Evolutionary conservation across 2,329 filamentous ascomycete species (phyloP), one percentile per base, ranked within the genome.

Genomic region (Aureobasidium subglaciale): DNA sequence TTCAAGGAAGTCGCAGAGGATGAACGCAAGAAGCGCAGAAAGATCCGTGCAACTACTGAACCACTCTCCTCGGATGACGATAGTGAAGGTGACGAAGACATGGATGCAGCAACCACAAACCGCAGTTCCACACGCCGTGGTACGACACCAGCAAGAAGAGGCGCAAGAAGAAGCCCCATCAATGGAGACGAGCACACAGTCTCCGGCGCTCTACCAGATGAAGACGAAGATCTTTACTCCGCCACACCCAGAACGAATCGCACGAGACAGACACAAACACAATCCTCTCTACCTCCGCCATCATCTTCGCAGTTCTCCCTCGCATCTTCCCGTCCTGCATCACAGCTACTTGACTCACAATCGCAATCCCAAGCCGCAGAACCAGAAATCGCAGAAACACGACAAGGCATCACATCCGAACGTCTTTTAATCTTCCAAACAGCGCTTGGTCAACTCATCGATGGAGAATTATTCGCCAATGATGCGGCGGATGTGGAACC

Each of bases 1-100:
- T 99, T 99, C 80, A 97, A 97, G 70, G 93, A 99, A 74, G 85
- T 99, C 0, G 79, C 96, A 3, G 79, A 83, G 62, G 78, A 82
- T 61, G 85, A 90, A 69, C 88, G 90, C 57, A 82, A 85, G 63
- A 93, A 92, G 77, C 87, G 93, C 72, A 83, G 91, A 64, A 85
- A 89, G 71, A 86, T 88, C 63, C 86, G 81, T 5, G 77, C 79
- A 27, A 77, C 78, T 30, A 75, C 80, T 15, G 81, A 80, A 48
- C 73, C 71, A 13, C 75, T 77, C 71, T 75, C 73, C 6, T 68
- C 84, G 66, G 67, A 84, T 20, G 82, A 80, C 35, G 80, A 81
- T 9, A 80, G 80, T 1, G 60, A 59, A 18, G 79, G 78, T 53
- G 79, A 77, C 1, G 79, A 79, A 24, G 79, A 82, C 48, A 82